These are phyloP conservation scores for Elongisporangium prolatum DNA, from an alignment of 352 stramenopile species.

Conservation along the genomic window DNA sequence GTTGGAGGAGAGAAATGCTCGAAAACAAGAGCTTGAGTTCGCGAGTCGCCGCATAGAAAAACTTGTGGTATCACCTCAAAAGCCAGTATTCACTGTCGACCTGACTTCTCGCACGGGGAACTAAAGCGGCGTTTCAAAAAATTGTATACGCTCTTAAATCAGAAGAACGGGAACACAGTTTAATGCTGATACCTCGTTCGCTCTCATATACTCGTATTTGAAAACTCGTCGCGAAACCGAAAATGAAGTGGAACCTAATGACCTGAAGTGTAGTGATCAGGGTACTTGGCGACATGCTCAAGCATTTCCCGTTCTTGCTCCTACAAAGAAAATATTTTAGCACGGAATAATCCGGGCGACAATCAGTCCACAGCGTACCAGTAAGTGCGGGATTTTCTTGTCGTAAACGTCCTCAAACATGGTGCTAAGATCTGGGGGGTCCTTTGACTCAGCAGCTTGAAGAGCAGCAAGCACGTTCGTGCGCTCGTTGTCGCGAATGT, in stretches of 20 bases:
- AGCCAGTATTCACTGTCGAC: neutral
- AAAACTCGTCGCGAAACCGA: neutral
- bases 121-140: neutral
- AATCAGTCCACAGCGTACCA: conserved; percentile 38
- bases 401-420: conserved; percentile 98
- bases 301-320: conserved; percentile 92
- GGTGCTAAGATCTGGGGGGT: conserved; percentile 74
- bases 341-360: neutral
- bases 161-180: neutral
- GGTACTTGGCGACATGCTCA: conserved; percentile 92
- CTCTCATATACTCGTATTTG: neutral
- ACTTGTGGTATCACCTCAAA: conserved; percentile 9
- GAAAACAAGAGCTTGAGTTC: conserved; percentile 54
- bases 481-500: conserved; percentile 85
- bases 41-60: conserved; percentile 50
- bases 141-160: neutral
- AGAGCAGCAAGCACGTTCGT: conserved; percentile 82
- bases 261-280: conserved; percentile 78
- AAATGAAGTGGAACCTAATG: conserved; percentile 18
- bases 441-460: conserved; percentile 89
- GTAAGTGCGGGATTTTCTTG: conserved; percentile 90
- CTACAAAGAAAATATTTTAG: conserved; percentile 14
- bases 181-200: neutral
- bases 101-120: neutral
- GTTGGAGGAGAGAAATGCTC: conserved; percentile 23